phyloP scores from a whole-genome alignment of 2,329 filamentous ascomycete species.

The Calonectria honghensis region DNA sequence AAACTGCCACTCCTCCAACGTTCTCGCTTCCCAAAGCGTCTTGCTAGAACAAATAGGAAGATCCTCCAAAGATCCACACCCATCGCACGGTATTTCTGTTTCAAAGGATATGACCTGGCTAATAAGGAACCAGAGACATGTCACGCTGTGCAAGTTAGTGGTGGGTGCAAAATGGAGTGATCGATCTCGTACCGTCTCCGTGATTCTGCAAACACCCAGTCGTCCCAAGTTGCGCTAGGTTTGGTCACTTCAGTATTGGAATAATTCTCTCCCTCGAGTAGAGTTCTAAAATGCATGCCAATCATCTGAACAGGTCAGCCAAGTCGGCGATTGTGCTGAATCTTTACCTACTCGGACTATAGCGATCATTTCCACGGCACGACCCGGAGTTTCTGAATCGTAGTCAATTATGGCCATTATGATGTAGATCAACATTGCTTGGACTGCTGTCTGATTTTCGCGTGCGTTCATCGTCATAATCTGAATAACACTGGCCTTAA shows the following conservation, averaged over 20 bases:
- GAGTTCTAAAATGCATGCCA: slow-evolving; percentile 35
- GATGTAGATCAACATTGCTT: slow-evolving; percentile 55
- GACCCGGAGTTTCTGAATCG: slow-evolving; percentile 34
- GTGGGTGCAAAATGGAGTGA: not conserved
- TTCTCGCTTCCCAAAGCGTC: slow-evolving; percentile 53
- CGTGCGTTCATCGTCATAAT: not conserved
- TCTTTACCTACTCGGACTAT: slow-evolving; percentile 45
- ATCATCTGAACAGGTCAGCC: slow-evolving; percentile 34
- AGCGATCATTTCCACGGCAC: slow-evolving; percentile 39
- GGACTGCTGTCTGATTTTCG: slow-evolving; percentile 49
- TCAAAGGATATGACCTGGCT: slow-evolving; percentile 50
- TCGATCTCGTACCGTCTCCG: slow-evolving; percentile 48
- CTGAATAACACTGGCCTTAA: slow-evolving; percentile 26
- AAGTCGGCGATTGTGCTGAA: rapidly evolving
- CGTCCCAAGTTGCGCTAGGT: slow-evolving; percentile 53
- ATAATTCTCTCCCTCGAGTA: slow-evolving; percentile 30
- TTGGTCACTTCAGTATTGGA: slow-evolving; percentile 41
- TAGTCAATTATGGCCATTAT: slow-evolving; percentile 55
- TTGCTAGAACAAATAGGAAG: slow-evolving; percentile 49
- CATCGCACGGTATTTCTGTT: slow-evolving; percentile 25
- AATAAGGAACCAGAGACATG: slow-evolving; percentile 53
- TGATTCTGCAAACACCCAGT: slow-evolving; percentile 58
- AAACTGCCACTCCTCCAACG: slow-evolving; percentile 50
- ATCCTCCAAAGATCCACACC: slow-evolving; percentile 22
- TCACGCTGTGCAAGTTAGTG: slow-evolving; percentile 41